phyloP scores from a whole-genome alignment of 1,284 basidiomycete species.

The Stereum hirsutum region DNA sequence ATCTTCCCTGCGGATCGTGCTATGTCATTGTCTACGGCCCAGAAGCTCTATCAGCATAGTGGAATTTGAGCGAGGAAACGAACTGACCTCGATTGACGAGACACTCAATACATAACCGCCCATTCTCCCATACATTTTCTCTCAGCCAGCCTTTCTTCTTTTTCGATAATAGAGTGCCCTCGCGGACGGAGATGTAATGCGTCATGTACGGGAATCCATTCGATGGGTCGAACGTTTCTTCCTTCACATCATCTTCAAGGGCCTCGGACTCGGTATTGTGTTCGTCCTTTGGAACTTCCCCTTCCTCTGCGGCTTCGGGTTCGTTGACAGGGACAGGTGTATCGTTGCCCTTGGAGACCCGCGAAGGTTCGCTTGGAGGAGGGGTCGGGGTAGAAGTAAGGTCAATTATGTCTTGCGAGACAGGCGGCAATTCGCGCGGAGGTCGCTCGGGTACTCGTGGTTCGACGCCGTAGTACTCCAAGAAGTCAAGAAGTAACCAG shows the following conservation, averaged over 20 bases:
- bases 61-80: not conserved
- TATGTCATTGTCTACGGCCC: constrained; percentile 26
- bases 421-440: too few relatives aligned
- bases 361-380: too few relatives aligned
- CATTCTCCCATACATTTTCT: constrained; percentile 13
- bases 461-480: constrained; percentile 34
- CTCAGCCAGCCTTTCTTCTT: constrained; percentile 25
- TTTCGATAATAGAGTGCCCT: constrained; percentile 27
- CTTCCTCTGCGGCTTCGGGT: too few relatives aligned
- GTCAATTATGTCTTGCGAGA: too few relatives aligned
- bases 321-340: too few relatives aligned
- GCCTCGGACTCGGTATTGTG: too few relatives aligned
- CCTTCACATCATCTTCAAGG: too few relatives aligned
- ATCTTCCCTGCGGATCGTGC: constrained; percentile 26
- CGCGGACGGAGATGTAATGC: constrained; percentile 30
- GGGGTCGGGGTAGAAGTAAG: too few relatives aligned
- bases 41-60: not conserved
- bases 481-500: constrained; percentile 32
- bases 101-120: constrained; percentile 33
- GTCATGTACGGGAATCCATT: constrained; percentile 34
- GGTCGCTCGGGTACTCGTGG: too few relatives aligned
- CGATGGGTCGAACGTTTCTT: too few relatives aligned
- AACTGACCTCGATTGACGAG: constrained; percentile 28
- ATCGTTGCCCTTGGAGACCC: too few relatives aligned
- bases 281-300: too few relatives aligned